These are phyloP conservation scores for Harringtonia aguacate DNA, from an alignment of 2,329 filamentous ascomycete genomes.

Conservation along the genomic window DNA sequence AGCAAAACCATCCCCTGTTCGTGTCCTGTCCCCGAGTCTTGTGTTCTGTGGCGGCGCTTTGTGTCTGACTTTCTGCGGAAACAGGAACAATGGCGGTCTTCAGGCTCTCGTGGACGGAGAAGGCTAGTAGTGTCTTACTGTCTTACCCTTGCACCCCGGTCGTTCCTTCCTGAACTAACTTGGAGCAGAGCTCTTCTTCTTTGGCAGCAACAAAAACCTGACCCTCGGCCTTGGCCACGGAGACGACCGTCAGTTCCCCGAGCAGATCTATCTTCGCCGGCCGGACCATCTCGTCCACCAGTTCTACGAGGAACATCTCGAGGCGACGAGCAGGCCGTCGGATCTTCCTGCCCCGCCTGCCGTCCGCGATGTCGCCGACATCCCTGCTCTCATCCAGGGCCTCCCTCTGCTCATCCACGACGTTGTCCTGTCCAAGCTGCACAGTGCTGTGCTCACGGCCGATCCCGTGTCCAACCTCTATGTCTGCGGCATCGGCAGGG, in stretches of 20 bases:
- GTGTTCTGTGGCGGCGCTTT: neutral
- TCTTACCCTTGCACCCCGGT: neutral
- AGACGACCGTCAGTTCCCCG: slow-evolving; percentile 87
- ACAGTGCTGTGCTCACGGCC: slow-evolving; percentile 77
- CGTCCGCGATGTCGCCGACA: slow-evolving; percentile 31
- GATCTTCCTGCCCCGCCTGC: slow-evolving; percentile 8
- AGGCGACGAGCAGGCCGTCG: slow-evolving; percentile 19
- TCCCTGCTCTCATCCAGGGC: slow-evolving; percentile 64
- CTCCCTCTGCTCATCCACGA: slow-evolving; percentile 69
- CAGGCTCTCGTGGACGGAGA: slow-evolving; percentile 43
- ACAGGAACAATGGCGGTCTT: slow-evolving; percentile 8
- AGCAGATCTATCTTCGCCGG: slow-evolving; percentile 65
- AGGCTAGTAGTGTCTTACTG: no score
- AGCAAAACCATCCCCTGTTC: neutral
- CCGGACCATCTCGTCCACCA: slow-evolving; percentile 66
- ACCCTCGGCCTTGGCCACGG: slow-evolving; percentile 91
- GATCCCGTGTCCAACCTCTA: slow-evolving; percentile 88
- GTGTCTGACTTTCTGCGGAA: neutral
- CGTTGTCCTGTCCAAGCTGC: slow-evolving; percentile 79
- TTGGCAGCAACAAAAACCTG: slow-evolving; percentile 93
- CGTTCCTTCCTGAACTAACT: neutral
- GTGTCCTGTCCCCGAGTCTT: neutral
- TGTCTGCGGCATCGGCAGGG: slow-evolving; percentile 82
- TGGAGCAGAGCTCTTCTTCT: slow-evolving; percentile 67
- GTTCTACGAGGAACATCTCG: slow-evolving; percentile 60